Base-by-base conservation (phyloP, 768 basidiomycete genomes). In the Rubroboletus satanas region DNA sequence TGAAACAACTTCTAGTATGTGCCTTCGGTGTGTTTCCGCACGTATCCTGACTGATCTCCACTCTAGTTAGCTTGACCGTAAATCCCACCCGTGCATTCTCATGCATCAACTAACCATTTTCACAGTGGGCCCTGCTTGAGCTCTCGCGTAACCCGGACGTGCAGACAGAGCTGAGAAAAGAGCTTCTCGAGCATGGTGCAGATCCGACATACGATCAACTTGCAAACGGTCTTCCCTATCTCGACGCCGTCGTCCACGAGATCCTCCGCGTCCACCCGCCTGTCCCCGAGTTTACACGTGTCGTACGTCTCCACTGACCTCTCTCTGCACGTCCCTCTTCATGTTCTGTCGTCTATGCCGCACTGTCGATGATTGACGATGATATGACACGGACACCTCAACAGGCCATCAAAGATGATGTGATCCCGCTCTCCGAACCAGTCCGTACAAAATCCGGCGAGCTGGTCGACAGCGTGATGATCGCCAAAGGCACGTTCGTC, bases 121-220 rank as follows among this genome's bases (percentile, higher is more conserved):
- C 12, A 17, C 23, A 79, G 79, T 85, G 83, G 82, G 77, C 80
- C 1, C 69, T 86, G 0, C 75, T 85, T n/a, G 83, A 84, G 56
- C 73, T 85, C 0, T 74, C 71, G 2, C 72, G 71, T 29, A 63
- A 79, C 52, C 75, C 68, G 0, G 72, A 79, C 23, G 67, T 73
- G 9, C 83, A 85, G 63, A 62, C 69, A 18, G 77, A 70, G 43
- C 66, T 84, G 6, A 75, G 83, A 37, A 70, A 76, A 2, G 83
- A 85, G 46, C 72, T 85, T 15, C 54, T 70, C 5, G 62, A 70
- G 18, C 77, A 77, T 46, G 66, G 60, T 5, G 39, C 55, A 23
- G 83, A 84, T 57, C 82, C 83, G 10, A 77, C 75, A 4, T 83
- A 77, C 66, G 82, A 84, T 23, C 75, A 83, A 57, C 70, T 85